Evolutionary conservation across 441 rosid genomes (phyloP).

Genomic region (Populus trichocarpa): DNA sequence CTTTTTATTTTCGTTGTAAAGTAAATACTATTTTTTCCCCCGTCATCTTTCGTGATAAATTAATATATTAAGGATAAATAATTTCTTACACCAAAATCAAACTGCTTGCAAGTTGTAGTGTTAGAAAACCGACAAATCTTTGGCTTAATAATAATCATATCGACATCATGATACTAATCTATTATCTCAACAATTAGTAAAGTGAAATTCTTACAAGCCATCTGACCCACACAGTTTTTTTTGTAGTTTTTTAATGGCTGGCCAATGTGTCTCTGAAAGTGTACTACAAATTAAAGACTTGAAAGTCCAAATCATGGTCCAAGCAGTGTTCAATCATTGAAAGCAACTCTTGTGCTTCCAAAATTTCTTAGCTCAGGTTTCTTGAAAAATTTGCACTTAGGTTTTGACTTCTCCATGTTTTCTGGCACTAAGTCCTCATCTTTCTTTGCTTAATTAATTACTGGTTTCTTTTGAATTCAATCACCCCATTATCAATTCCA

Average conservation of each 20-base stretch:
- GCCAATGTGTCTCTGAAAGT: conserved; percentile 2
- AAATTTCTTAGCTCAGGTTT: not conserved
- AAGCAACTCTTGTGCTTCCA: conserved; percentile 17
- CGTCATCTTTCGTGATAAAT: no score
- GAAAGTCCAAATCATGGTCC: conserved; percentile 27
- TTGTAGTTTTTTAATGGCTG: not conserved
- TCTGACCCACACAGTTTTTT: not conserved
- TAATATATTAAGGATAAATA: no score
- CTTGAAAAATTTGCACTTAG: conserved; percentile 12
- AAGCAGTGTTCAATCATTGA: conserved; percentile 38
- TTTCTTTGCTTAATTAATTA: not conserved
- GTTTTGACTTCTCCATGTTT: conserved; percentile 27
- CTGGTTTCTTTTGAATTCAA: not conserved
- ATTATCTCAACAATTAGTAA: not conserved
- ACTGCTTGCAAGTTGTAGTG: not conserved
- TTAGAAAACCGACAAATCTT: not conserved
- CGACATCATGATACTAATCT: not conserved
- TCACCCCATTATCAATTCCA: not conserved
- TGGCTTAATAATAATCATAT: no score
- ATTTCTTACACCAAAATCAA: no score
- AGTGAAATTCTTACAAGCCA: not conserved
- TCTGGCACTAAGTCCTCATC: not conserved
- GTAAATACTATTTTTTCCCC: no score
- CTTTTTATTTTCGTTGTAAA: no score
- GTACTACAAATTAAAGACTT: not conserved